Evolutionary conservation across 148 eudicot species (phyloP), one percentile per base, ranked within the genome.

Genomic region (Oxyria digyna): DNA sequence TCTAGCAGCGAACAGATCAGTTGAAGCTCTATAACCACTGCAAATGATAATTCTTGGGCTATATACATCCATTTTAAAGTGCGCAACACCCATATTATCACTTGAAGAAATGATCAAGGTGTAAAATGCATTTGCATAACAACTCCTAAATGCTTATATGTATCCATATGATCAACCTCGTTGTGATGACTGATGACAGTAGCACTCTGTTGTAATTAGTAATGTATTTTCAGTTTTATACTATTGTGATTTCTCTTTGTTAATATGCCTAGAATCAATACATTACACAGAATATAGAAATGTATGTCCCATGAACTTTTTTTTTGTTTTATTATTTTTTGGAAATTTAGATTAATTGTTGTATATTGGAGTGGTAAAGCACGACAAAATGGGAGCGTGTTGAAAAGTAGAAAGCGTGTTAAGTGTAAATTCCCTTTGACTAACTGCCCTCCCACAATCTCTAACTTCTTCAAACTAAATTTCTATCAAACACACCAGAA

Each of bases 1-100:
- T 76, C 79, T 23, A 84, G 79, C 71, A 75, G 83, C 27, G 80
- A 87, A 73, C 78, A 87, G 71, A 78, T 78, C 62, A 82, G 80
- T 20, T 83, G 71, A 45, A 32, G 71, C 12, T 29, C 1, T 20
- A 43, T 23, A 13, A 50, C 27, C 63, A 6, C 65, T 13, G 17
- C 35, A 8, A 29, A 57, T 14, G 64, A 35, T 35, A 35, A 35
- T 35, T 3, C 6, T 5, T n/a, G 49, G 3, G 49, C 18, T 14
- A 59, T 29, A 29, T 59, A 54, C 31, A 13, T 68, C 38, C 11
- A 41, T 42, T n/a, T 23, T 66, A 24, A 59, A 52, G 29, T 4
- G 37, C 9, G 0, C 20, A 17, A 31, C 65, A 59, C 17, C 20
- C 31, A 33, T 3, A 59, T 6, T 5, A 15, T 14, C 37, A 59